Evolutionary conservation across 2,329 filamentous ascomycete genomes (phyloP).

Genomic region (Exophiala sp.): DNA sequence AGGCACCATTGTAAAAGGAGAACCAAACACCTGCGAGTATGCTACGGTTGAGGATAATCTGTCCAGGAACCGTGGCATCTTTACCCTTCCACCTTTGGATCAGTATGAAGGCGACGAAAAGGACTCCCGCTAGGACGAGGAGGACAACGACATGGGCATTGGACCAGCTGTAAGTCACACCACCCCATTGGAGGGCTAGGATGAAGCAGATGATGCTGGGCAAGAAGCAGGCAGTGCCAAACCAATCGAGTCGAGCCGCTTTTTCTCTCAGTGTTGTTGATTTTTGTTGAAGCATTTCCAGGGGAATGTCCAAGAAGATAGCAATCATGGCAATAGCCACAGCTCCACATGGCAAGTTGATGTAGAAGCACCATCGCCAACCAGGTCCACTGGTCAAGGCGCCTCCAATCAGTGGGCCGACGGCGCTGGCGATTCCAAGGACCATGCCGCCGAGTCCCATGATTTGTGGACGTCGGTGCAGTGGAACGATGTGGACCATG

Average conservation of each 20-base stretch:
- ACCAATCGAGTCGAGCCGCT: slow-evolving; percentile 39
- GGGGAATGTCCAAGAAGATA: slow-evolving; percentile 43
- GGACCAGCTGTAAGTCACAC: slow-evolving; percentile 44
- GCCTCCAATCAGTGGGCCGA: slow-evolving; percentile 36
- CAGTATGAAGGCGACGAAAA: slow-evolving; percentile 43
- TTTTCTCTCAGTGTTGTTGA: slow-evolving; percentile 35
- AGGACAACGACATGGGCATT: slow-evolving; percentile 46
- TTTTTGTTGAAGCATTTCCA: slow-evolving; percentile 31
- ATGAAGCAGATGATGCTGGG: slow-evolving; percentile 45
- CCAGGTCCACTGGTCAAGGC: slow-evolving; percentile 40
- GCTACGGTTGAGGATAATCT: slow-evolving; percentile 40
- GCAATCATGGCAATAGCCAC: slow-evolving; percentile 44
- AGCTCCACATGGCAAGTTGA: slow-evolving; percentile 44
- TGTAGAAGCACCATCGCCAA: slow-evolving; percentile 42
- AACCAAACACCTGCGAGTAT: slow-evolving; percentile 32
- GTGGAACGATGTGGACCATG: slow-evolving; percentile 44
- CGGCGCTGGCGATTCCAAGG: slow-evolving; percentile 42
- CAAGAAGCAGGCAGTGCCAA: slow-evolving; percentile 46
- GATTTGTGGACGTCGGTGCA: slow-evolving; percentile 47
- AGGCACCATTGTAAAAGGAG: slow-evolving; percentile 2
- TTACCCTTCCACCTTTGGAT: slow-evolving; percentile 40
- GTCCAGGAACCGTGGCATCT: slow-evolving; percentile 33
- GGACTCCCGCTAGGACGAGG: slow-evolving; percentile 45
- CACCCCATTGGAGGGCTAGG: slow-evolving; percentile 49
- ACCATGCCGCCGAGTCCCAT: slow-evolving; percentile 38